A percentile compares a stretch with the other conserved stretches of the same genome.
Evolutionary conservation across 176 grass and related monocot species (phyloP).

Genomic region (Elymus sibiricus): DNA sequence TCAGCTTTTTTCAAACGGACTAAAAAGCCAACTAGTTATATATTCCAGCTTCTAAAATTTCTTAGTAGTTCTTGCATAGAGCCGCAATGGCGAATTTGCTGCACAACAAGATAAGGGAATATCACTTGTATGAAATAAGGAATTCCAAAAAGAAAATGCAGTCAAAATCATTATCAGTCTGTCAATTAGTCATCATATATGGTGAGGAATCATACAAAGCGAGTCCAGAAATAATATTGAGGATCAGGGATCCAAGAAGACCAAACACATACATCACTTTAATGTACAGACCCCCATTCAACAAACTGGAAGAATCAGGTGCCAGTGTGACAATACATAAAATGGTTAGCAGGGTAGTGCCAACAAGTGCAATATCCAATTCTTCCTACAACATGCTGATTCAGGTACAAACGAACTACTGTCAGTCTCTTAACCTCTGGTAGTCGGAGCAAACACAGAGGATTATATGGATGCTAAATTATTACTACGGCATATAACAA

Average conservation of each 20-base stretch:
- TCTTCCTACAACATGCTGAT: background rate
- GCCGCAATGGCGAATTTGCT: background rate
- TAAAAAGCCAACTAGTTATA: background rate
- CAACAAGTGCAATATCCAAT: background rate
- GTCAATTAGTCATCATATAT: background rate
- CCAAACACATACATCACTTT: background rate
- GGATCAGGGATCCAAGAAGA: background rate
- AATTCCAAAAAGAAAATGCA: background rate
- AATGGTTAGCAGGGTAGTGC: background rate
- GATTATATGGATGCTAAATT: background rate
- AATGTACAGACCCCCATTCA: background rate
- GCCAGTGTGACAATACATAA: background rate
- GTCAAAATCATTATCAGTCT: background rate
- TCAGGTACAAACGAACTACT: background rate
- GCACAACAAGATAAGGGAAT: background rate
- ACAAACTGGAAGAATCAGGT: background rate
- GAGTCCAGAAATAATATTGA: background rate
- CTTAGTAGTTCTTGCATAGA: background rate
- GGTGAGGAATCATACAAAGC: background rate
- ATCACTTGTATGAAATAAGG: background rate
- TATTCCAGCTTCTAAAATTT: background rate
- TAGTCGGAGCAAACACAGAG: background rate
- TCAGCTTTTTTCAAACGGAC: background rate
- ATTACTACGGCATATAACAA: background rate
- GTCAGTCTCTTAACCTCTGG: background rate